A percentile compares a stretch with the other conserved stretches of the same genome.
These are phyloP conservation scores for Ailanthus altissimus DNA, from an alignment of 345 rosid species.

Conservation along the genomic window DNA sequence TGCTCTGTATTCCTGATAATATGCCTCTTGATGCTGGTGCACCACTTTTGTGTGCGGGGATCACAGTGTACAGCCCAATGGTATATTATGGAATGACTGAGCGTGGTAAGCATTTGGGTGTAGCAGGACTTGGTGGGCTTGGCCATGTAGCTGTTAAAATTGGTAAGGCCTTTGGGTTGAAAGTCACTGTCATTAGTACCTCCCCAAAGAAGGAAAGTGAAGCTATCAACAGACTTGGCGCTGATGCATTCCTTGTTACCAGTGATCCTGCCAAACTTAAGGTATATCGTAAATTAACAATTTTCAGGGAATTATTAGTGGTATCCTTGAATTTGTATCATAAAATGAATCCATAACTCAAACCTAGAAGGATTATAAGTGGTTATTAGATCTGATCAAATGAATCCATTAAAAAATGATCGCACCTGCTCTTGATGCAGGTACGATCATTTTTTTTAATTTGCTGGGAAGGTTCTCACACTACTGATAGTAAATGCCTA, in stretches of 20 bases:
- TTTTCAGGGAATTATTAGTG: neutral
- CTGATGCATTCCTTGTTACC: conserved; percentile 64
- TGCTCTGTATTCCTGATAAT: conserved; percentile 62
- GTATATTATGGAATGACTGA: conserved; percentile 83
- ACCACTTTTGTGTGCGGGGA: conserved; percentile 83
- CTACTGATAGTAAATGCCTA: too few species aligned
- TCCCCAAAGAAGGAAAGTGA: conserved; percentile 58
- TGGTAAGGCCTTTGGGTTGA: conserved; percentile 83
- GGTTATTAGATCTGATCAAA: neutral
- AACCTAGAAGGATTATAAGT: neutral
- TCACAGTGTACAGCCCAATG: conserved; percentile 90
- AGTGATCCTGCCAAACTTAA: conserved; percentile 59
- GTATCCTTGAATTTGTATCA: neutral
- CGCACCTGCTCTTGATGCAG: too few species aligned
- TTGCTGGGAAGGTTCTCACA: too few species aligned
- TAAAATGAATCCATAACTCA: neutral
- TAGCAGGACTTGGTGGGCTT: conserved; percentile 88
- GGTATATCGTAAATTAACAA: conserved; percentile 38
- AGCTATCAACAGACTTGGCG: conserved; percentile 53
- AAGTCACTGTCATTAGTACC: conserved; percentile 80
- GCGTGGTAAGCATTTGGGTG: conserved; percentile 83
- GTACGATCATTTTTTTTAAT: too few species aligned
- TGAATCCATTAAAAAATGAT: too few species aligned
- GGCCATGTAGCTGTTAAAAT: conserved; percentile 91
- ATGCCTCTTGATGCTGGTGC: conserved; percentile 71